Conservation (phyloP, 805 yeast species). For the Candida sanyiensis region DNA sequence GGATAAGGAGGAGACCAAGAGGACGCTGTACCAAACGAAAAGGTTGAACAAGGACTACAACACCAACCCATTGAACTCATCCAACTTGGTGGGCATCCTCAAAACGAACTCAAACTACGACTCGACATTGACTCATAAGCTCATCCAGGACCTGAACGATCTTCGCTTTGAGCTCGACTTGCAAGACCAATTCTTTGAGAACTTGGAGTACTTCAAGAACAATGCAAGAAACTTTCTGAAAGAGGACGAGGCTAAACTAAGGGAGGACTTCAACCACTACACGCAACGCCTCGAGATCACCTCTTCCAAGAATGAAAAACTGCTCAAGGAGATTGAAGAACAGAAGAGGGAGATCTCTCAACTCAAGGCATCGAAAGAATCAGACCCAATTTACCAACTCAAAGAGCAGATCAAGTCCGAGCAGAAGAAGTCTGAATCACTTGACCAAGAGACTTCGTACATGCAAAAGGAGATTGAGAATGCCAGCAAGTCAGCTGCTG, state of each 20-base stretch:
- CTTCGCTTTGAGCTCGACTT: constrained; percentile 38
- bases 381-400: constrained; percentile 35
- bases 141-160: constrained; percentile 50
- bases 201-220: constrained; percentile 35
- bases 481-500: constrained; percentile 44
- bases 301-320: constrained; percentile 28
- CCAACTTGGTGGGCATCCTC: constrained; percentile 44
- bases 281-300: constrained; percentile 29
- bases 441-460: constrained; percentile 55
- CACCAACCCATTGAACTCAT: constrained; percentile 59
- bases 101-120: constrained; percentile 33
- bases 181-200: constrained; percentile 43
- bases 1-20: constrained; percentile 33
- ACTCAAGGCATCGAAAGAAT: constrained; percentile 27
- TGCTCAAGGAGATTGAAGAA: constrained; percentile 22
- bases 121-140: constrained; percentile 54
- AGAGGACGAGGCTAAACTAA: constrained; percentile 40
- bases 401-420: constrained; percentile 40
- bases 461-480: constrained; percentile 53
- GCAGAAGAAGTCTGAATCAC: constrained; percentile 40
- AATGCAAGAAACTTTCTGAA: constrained; percentile 39
- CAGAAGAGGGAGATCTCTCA: constrained; percentile 23
- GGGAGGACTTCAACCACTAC: constrained; percentile 39
- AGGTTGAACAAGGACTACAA: constrained; percentile 63
- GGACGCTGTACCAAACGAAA: constrained; percentile 49